These are phyloP conservation scores for Lepidium africanum DNA, from an alignment of 345 rosid species.

Conservation along the genomic window DNA sequence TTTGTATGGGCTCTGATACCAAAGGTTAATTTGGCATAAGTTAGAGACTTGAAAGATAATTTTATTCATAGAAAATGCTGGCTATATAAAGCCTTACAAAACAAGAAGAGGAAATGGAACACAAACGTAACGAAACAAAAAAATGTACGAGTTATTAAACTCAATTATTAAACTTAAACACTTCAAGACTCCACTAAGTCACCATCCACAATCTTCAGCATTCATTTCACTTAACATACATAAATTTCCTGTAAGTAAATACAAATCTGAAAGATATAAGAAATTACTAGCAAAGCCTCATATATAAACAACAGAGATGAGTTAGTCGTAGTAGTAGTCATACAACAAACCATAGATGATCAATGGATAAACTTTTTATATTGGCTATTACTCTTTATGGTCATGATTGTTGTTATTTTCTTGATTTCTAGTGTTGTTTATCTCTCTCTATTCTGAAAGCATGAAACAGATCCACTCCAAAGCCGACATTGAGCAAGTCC, in stretches of 20 bases:
- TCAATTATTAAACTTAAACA: too few relatives aligned
- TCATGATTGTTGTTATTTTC: constrained; percentile 11
- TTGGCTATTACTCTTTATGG: constrained; percentile 11
- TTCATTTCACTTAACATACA: too few relatives aligned
- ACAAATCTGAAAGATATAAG: constrained; percentile 3
- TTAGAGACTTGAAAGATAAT: too few relatives aligned
- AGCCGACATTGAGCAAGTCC: constrained; percentile 67
- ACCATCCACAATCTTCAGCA: too few relatives aligned
- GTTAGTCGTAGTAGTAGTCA: not conserved
- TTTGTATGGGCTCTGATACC: too few relatives aligned
- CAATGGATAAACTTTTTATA: not conserved
- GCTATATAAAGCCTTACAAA: too few relatives aligned
- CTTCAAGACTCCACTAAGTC: too few relatives aligned
- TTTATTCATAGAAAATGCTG: too few relatives aligned
- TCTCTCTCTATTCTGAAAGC: constrained; percentile 70
- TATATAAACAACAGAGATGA: not conserved
- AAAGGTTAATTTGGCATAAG: too few relatives aligned
- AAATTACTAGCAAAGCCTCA: not conserved
- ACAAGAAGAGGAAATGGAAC: too few relatives aligned
- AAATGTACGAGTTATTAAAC: too few relatives aligned
- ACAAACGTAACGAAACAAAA: too few relatives aligned
- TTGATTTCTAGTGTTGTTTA: constrained; percentile 21
- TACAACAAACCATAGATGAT: not conserved
- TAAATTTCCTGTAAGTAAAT: not conserved
- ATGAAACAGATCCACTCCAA: constrained; percentile 64